These are phyloP conservation scores for Vigna nakashimae DNA, from an alignment of 306 rosid genomes.

Conservation along the genomic window DNA sequence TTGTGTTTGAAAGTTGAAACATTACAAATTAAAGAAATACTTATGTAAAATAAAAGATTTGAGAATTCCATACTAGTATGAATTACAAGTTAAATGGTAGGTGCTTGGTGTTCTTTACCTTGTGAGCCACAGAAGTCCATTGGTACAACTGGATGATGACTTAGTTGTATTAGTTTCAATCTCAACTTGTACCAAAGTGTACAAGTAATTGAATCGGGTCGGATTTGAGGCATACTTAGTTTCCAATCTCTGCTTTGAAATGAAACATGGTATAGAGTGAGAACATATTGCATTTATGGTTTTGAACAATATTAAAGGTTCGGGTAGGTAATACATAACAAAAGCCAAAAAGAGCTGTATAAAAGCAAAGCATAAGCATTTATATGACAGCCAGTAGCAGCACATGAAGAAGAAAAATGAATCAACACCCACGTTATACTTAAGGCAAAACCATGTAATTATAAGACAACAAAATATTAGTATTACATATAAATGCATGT, in stretches of 20 bases:
- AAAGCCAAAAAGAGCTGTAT: not conserved
- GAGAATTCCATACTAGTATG: constrained; percentile 35
- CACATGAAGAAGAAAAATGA: constrained; percentile 15
- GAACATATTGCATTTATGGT: constrained; percentile 22
- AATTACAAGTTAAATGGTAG: constrained; percentile 31
- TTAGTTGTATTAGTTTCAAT: constrained; percentile 81
- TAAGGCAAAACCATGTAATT: constrained; percentile 15
- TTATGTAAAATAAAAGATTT: not conserved
- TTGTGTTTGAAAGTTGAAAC: not conserved
- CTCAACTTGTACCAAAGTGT: constrained; percentile 81
- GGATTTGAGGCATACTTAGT: constrained; percentile 68
- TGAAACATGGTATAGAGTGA: constrained; percentile 40
- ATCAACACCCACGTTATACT: constrained; percentile 4
- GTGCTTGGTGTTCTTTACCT: constrained; percentile 58
- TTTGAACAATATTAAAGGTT: constrained; percentile 28
- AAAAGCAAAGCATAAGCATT: constrained; percentile 13
- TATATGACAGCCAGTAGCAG: constrained; percentile 15
- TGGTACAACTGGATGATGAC: constrained; percentile 92
- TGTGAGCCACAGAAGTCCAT: constrained; percentile 99
- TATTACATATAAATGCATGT: constrained; percentile 17
- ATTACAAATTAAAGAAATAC: constrained; percentile 15
- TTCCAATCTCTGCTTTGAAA: constrained; percentile 85
- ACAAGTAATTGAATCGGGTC: constrained; percentile 65
- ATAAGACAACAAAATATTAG: not conserved
- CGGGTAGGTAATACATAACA: not conserved